Base-by-base conservation (phyloP, 2,329 filamentous ascomycete species). In the Talaromyces sp. region DNA sequence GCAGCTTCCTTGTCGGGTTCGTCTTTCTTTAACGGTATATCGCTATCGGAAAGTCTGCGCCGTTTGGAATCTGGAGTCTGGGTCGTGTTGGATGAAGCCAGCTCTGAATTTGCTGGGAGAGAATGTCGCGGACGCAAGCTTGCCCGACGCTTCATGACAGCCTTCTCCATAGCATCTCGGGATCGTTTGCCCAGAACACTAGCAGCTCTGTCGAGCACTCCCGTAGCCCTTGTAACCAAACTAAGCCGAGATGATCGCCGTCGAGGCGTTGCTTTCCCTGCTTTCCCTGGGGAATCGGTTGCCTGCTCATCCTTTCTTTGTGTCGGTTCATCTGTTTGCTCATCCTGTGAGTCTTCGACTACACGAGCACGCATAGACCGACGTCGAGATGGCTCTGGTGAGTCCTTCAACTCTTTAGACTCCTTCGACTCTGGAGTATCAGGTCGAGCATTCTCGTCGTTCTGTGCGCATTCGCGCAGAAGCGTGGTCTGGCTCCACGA, bases 131-230 rank as follows among this genome's bases (percentile, higher is more conserved):
- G 87, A 84, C 73, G 89, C 83, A 75, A 83, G 80, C 58, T 91
- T 72, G 64, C 83, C 80, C 72, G 78, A 76, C 76, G 74, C 54
- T 70, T 69, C 31, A 88, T 72, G 68, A 89, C 87, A 63, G 89
- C 87, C 63, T 82, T 81, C 61, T 85, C 82, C 56, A 82, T 73
- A 8, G 78, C 76, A 68, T 85, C 84, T 66, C 84, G 81, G 60
- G 83, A 79, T 56, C 86, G 83, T 74, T 90, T 91, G 62, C 85
- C 81, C 30, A 89, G 72, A 28, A 82, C 79, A 56, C 82, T 83
- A 54, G 67, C 65, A 80, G 75, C 70, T 80, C 86, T 69, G 70
- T 75, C 63, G 75, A 80, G 53, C 79, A 76, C 12, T 72, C 79
- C 68, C 76, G 82, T 68, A 70, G 76, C 67, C 76, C 77, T 65